Conservation (phyloP, 2,329 filamentous ascomycete species). For the Apiospora hydei region DNA sequence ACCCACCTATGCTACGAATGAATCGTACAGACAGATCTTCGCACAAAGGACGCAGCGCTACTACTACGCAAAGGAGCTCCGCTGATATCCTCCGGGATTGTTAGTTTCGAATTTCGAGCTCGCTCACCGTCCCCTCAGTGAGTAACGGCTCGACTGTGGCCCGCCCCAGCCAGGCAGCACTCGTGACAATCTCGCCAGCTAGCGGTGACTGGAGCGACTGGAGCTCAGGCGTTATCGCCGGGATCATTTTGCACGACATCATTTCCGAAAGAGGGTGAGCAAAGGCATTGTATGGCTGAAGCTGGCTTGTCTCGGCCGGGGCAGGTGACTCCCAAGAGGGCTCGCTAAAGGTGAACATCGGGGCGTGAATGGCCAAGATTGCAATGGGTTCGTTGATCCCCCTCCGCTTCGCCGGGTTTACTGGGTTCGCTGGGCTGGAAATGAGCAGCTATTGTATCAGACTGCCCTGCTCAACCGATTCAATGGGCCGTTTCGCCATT, state of each 20-base stretch:
- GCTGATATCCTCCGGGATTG: constrained; percentile 13
- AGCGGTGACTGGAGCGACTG: constrained; percentile 28
- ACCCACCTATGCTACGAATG: constrained; percentile 4
- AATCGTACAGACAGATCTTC: not conserved
- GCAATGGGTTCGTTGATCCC: constrained; percentile 26
- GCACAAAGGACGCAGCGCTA: not conserved
- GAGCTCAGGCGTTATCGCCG: constrained; percentile 31
- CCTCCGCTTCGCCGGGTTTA: constrained; percentile 6
- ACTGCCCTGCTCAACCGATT: not conserved
- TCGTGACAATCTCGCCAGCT: constrained; percentile 15
- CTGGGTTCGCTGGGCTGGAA: constrained; percentile 1
- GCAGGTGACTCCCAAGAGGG: constrained; percentile 22
- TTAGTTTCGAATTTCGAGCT: not conserved
- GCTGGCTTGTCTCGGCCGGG: constrained; percentile 21
- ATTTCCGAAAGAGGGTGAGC: constrained; percentile 24
- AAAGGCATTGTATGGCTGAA: constrained; percentile 26
- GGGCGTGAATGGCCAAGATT: constrained; percentile 29
- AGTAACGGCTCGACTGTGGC: not conserved
- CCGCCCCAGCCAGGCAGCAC: not conserved
- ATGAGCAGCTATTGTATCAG: constrained; percentile 4
- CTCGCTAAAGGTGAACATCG: constrained; percentile 27
- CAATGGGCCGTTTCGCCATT: constrained; percentile 18
- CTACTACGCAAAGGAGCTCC: not conserved
- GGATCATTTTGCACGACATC: constrained; percentile 24
- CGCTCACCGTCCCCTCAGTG: not conserved